These are phyloP conservation scores for Porcisia deanei DNA, from an alignment of 208 protist species.

Conservation along the genomic window DNA sequence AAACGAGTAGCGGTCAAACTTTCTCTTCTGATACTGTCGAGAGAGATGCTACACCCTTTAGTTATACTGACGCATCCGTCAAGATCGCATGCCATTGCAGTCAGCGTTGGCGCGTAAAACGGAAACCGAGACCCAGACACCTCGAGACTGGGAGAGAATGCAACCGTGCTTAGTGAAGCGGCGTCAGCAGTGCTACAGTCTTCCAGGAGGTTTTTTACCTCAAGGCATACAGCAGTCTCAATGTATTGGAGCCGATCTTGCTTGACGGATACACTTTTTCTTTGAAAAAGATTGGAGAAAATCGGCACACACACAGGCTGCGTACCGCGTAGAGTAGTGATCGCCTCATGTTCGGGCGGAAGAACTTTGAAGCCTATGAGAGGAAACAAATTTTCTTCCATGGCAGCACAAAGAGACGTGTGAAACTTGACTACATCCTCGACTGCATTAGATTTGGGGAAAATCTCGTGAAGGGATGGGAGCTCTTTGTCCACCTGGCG, in stretches of 20 bases:
- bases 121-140: slow-evolving; percentile 80
- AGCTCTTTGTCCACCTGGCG: slow-evolving; percentile 60
- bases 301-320: slow-evolving; percentile 65
- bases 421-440: slow-evolving; percentile 73
- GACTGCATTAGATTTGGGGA: slow-evolving; percentile 44
- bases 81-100: slow-evolving; percentile 70
- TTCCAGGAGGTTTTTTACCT: slow-evolving; percentile 34
- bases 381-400: slow-evolving; percentile 50
- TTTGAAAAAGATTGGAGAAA: slow-evolving; percentile 59
- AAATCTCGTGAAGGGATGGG: slow-evolving; percentile 62
- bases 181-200: slow-evolving; percentile 21
- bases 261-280: slow-evolving; percentile 33
- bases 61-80: slow-evolving; percentile 54
- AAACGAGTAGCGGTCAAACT: slow-evolving; percentile 36
- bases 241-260: slow-evolving; percentile 73
- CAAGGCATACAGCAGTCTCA: slow-evolving; percentile 57
- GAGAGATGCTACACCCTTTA: slow-evolving; percentile 37
- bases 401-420: slow-evolving; percentile 54
- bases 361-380: slow-evolving; percentile 80
- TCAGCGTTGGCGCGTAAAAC: slow-evolving; percentile 69
- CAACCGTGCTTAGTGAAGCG: slow-evolving; percentile 17
- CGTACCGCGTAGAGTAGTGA: slow-evolving; percentile 45
- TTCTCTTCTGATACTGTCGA: slow-evolving; percentile 26
- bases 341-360: slow-evolving; percentile 41
- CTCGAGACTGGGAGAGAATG: slow-evolving; percentile 58